Percentiles rank a stretch among this genome's conserved stretches.
Evolutionary conservation across 495 filamentous ascomycete species (phyloP).

Genomic region (Neurospora sp.): DNA sequence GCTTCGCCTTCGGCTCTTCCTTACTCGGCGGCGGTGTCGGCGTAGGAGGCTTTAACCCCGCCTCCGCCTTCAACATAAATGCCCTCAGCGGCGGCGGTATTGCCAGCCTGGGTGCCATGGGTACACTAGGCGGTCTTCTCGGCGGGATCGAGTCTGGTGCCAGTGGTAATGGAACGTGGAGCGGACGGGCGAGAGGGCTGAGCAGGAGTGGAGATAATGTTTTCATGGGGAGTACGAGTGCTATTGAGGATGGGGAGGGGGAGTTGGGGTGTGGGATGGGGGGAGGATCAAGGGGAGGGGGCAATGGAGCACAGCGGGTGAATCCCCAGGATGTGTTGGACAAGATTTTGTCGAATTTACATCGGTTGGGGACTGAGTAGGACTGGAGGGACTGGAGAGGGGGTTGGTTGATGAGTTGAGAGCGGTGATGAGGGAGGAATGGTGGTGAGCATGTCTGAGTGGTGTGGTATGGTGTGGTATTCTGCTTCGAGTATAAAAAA

Average conservation of each 20-base stretch:
- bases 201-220: background rate
- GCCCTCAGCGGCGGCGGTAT: background rate
- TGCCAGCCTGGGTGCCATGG: background rate
- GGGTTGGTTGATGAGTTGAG: background rate
- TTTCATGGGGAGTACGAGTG: background rate
- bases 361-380: background rate
- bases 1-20: background rate
- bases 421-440: background rate
- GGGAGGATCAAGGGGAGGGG: background rate
- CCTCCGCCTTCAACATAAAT: background rate
- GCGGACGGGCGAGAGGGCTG: background rate
- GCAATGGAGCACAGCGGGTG: too few species aligned
- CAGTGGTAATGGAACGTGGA: background rate
- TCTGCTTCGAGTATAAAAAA: background rate
- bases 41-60: background rate
- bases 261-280: background rate
- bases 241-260: background rate
- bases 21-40: background rate
- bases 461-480: background rate
- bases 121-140: background rate
- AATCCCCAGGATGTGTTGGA: background rate
- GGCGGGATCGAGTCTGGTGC: background rate
- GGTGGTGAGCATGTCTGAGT: background rate
- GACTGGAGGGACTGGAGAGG: too few species aligned
- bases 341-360: background rate